Evolutionary conservation across 495 filamentous ascomycete species (phyloP), one percentile per base, ranked within the genome.

Genomic region (Penicillium crystallinum): DNA sequence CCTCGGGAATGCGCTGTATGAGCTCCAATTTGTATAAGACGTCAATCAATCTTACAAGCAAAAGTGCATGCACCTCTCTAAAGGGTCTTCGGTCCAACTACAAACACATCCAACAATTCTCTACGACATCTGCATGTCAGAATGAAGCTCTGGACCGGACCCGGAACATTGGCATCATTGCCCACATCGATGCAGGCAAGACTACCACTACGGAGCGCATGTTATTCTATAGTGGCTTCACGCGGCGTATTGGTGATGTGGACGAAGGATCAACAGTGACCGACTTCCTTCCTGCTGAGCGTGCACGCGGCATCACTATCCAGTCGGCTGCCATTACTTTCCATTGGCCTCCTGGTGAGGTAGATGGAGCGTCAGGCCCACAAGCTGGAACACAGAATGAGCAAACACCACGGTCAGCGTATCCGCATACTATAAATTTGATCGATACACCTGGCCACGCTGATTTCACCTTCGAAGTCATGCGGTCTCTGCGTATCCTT

Each of bases 131-230:
- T 0, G 29, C 61, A 55, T 59, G 50, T 22, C 62, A 71, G 42
- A 54, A 46, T 11, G 64, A 67, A 12, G 54, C 68, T 43, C 66
- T 86, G 21, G 71, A 74, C 37, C 77, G 70, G 41, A 93, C 91
- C 43, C 78, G 93, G 53, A 99, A 99, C 65, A 97, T 99, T 71
- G 95, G 95, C 34, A 99, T 99, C 54, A 96, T 99, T 67, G 95
- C 95, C 33, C 95, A 99, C 70, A 96, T 97, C 54, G 95, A 97
- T 83, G 95, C 95, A 40, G 93, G 95, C 41, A 99, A 99, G 78
- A 99, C 95, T 7, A 99, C 95, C 0, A 99, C 95, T 0, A 97
- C 95, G 4, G 95, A 99, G 81, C 91, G 95, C 46, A 97, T 97
- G 93, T 87, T 99, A 63, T 97, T 92, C 60, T 95, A 97, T 65